Percentiles rank a stretch among this genome's conserved stretches.
phyloP scores from a whole-genome alignment of 345 rosid species.

The Gynandropsis gynandra region DNA sequence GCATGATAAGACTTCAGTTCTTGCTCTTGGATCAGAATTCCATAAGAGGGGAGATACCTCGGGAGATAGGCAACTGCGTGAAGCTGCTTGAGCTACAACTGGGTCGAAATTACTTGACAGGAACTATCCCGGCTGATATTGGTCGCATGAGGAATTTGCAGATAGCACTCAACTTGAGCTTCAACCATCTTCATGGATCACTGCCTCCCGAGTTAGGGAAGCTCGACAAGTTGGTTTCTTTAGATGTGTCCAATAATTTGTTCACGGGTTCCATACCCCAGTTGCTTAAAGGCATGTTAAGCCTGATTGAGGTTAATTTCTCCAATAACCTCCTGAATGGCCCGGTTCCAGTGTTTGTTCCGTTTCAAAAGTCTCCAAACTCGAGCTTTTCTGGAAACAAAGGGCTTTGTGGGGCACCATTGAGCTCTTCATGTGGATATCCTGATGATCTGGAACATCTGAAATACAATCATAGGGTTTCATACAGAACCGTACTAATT shows the following conservation, averaged over 20 bases:
- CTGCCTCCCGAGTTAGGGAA: conserved; percentile 74
- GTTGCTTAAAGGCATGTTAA: conserved; percentile 70
- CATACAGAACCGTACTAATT: conserved; percentile 60
- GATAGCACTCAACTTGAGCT: conserved; percentile 71
- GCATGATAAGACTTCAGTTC: conserved; percentile 56
- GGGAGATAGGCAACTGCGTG: conserved; percentile 61
- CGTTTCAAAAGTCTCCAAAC: conserved; percentile 78
- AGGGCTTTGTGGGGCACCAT: conserved; percentile 87
- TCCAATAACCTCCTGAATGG: conserved; percentile 78
- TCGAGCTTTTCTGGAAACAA: conserved; percentile 21
- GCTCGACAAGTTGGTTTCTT: conserved; percentile 73
- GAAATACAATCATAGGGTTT: conserved; percentile 56
- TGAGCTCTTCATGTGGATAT: conserved; percentile 50
- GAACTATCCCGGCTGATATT: conserved; percentile 66
- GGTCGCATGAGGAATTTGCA: conserved; percentile 62
- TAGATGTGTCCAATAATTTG: conserved; percentile 81
- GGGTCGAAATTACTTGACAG: conserved; percentile 73
- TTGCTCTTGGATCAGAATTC: conserved; percentile 62
- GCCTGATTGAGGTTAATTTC: conserved; percentile 87
- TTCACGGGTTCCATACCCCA: conserved; percentile 71
- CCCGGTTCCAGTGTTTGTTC: conserved; percentile 56
- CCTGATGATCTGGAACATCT: conserved; percentile 31
- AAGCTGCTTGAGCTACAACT: conserved; percentile 51
- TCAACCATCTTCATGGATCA: conserved; percentile 75
- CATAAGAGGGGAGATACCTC: conserved; percentile 72